These are phyloP conservation scores for Pholiota microspora DNA, from an alignment of 768 basidiomycete genomes.

Conservation along the genomic window DNA sequence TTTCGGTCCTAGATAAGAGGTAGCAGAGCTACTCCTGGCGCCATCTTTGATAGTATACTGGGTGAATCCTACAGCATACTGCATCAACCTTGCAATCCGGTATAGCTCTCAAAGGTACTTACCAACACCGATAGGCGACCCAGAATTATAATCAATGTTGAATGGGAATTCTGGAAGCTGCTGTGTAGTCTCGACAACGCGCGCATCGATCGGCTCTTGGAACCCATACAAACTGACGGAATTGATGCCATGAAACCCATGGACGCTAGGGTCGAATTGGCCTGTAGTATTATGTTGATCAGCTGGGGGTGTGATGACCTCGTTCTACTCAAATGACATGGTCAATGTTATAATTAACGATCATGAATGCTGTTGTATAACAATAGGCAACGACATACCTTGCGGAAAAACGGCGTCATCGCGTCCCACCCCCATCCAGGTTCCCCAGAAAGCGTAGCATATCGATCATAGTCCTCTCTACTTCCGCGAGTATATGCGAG, in stretches of 20 bases:
- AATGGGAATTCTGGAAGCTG: constrained; percentile 27
- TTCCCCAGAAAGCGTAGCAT: constrained; percentile 44
- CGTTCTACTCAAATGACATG: constrained; percentile 23
- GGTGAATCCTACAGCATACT: neutral
- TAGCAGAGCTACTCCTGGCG: constrained; percentile 29
- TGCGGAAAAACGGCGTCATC: neutral
- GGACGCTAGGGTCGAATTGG: constrained; percentile 31
- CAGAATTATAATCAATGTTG: constrained; percentile 27
- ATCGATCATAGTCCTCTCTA: constrained; percentile 52
- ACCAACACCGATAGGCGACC: constrained; percentile 28
- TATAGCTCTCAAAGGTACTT: constrained; percentile 6
- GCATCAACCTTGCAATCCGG: constrained; percentile 5
- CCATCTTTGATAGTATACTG: constrained; percentile 5
- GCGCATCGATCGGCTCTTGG: constrained; percentile 22
- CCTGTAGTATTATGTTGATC: constrained; percentile 29
- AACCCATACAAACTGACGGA: constrained; percentile 25
- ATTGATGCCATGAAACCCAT: constrained; percentile 26
- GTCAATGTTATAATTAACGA: constrained; percentile 21
- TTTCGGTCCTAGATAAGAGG: constrained; percentile 26
- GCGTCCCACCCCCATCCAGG: constrained; percentile 41
- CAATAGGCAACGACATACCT: neutral
- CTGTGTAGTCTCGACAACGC: constrained; percentile 29
- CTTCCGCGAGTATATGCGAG: constrained; percentile 29
- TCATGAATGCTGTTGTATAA: neutral
- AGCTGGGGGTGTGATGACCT: constrained; percentile 20